A percentile compares a stretch with the other conserved stretches of the same genome.
Evolutionary conservation across 1,284 basidiomycete species (phyloP).

Genomic region (Cryptococcus wingfieldii): DNA sequence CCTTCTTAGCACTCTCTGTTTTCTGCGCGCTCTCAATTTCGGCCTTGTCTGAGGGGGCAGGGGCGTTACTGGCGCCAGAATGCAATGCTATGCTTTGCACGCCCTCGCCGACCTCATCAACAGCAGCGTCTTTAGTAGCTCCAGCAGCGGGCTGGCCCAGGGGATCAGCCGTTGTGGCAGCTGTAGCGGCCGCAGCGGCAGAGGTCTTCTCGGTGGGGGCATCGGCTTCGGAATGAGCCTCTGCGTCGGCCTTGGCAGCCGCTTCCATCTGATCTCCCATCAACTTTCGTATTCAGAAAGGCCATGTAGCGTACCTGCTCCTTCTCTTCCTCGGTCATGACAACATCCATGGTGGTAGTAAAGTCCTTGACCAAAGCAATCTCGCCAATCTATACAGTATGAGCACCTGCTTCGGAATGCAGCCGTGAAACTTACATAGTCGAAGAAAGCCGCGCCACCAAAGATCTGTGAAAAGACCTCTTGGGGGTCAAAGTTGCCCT

Average conservation of each 20-base stretch:
- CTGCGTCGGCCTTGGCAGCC: constrained; percentile 28
- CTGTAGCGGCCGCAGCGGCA: constrained; percentile 25
- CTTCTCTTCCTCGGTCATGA: constrained; percentile 80
- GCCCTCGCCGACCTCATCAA: not conserved
- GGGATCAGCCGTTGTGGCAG: constrained; percentile 15
- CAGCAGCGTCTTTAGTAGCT: constrained; percentile 14
- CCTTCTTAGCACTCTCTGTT: constrained; percentile 52
- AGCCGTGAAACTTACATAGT: constrained; percentile 62
- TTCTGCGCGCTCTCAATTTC: constrained; percentile 12
- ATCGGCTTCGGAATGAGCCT: constrained; percentile 52
- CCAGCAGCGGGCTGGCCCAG: constrained; percentile 14
- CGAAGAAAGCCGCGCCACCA: constrained; percentile 65
- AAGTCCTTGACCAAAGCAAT: constrained; percentile 78
- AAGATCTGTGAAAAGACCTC: constrained; percentile 90
- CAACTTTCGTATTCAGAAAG: too few species aligned
- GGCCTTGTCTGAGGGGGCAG: constrained; percentile 17
- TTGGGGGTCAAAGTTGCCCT: constrained; percentile 64
- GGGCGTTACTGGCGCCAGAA: constrained; percentile 20
- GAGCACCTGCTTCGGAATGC: not conserved
- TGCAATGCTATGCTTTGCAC: constrained; percentile 30
- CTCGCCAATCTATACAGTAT: constrained; percentile 70
- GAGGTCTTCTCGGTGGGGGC: constrained; percentile 24
- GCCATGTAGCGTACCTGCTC: constrained; percentile 41
- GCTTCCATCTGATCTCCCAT: constrained; percentile 62
- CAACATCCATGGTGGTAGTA: constrained; percentile 48